Base-by-base conservation (phyloP, 2,329 filamentous ascomycete species). In the Dothiorella sarmentorum region DNA sequence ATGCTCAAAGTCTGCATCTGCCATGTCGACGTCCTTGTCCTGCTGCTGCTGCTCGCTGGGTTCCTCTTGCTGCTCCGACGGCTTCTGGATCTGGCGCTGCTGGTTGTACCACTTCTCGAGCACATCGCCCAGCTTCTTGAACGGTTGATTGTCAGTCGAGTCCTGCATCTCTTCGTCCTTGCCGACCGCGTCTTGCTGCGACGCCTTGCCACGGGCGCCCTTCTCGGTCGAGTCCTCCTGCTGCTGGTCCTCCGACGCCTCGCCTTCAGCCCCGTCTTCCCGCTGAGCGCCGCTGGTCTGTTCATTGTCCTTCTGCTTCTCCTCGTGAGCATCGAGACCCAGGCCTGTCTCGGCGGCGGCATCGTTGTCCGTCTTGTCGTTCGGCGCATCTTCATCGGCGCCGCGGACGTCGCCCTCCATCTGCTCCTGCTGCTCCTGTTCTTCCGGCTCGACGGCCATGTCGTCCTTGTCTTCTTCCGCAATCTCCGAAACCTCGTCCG, bases 101-200 rank as follows among this genome's bases (percentile, higher is more conserved):
- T 91, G 90, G 60, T 90, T 85, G 72, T 97, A 92, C 90, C 92
- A 99, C 66, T 88, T 85, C 71, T 97, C 92, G 29, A 99, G 80
- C 5, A 91, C 88, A 75, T 99, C 91, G 20, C 94, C 94, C 27
- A 99, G 83, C 69, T 96, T 95, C 76, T 94, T 94, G 80, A 97
- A 96, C 1, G 91, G 89, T 64, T 94, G 85, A 44, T 79, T 76
- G 53, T 83, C 72, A 4, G 69, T 67, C 17, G 68, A 67, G 35
- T 78, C 73, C 63, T 79, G 63, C 45, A 63, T 63, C 45, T 67
- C 68, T 49, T 75, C 71, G 18, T 68, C 68, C n/a, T 65, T 67
- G 9, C 72, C 71, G 29, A 69, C 68, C 15, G 70, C 70, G 57
- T 74, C 69, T 43, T 69, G 69, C 13, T 69, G 67, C 2, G 68